Conservation (phyloP, 2,329 filamentous ascomycete species). For the Graphilbum fragrans region DNA sequence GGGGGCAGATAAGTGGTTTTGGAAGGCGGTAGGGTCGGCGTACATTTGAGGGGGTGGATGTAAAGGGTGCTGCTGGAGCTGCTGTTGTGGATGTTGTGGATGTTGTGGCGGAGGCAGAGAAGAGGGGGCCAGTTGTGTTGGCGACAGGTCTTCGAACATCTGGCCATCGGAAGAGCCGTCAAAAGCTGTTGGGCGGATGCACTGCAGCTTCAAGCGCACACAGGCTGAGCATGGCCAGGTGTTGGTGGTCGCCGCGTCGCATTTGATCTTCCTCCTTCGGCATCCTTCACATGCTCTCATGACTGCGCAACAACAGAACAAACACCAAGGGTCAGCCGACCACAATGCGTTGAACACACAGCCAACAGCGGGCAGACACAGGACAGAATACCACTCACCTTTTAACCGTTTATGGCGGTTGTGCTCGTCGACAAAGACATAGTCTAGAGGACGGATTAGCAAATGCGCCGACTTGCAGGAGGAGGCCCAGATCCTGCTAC, state of each 20-base stretch:
- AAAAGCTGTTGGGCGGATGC: slow-evolving; percentile 76
- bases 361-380: no score
- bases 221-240: slow-evolving; percentile 96
- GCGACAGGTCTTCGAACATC: slow-evolving; percentile 42
- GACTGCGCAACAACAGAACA: slow-evolving; percentile 40
- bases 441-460: slow-evolving; percentile 48
- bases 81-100: slow-evolving; percentile 17
- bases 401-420: slow-evolving; percentile 96
- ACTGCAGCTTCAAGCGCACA: slow-evolving; percentile 81
- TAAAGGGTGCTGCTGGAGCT: slow-evolving; percentile 13
- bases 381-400: slow-evolving; percentile 57
- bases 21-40: slow-evolving; percentile 16
- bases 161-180: slow-evolving; percentile 43
- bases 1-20: slow-evolving; percentile 6
- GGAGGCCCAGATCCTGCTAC: no score
- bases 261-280: slow-evolving; percentile 91
- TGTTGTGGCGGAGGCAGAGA: slow-evolving; percentile 13
- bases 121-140: slow-evolving; percentile 16
- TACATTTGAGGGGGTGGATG: slow-evolving; percentile 27
- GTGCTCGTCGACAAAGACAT: slow-evolving; percentile 98
- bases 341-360: slow-evolving; percentile 1
- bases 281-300: slow-evolving; percentile 97
- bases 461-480: no score
- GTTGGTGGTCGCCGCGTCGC: slow-evolving; percentile 92
- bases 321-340: background rate